Evolutionary conservation across 805 yeast genomes (phyloP).

Genomic region (Zygoascus flipseniorum): DNA sequence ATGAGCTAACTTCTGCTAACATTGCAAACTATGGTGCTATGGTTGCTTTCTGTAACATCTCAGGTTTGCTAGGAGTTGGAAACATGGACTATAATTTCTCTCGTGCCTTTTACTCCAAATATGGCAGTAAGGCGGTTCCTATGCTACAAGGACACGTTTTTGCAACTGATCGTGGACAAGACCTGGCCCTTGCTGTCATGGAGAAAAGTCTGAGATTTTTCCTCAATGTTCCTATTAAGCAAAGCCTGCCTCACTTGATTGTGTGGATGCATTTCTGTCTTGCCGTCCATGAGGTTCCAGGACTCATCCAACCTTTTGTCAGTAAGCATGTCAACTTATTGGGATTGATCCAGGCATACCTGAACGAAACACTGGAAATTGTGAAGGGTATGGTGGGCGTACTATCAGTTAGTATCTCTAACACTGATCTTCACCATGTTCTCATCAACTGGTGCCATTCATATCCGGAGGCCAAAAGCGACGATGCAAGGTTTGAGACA

Average conservation of each 20-base stretch:
- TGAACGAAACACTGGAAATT: not conserved
- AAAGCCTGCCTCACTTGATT: slow-evolving; percentile 63
- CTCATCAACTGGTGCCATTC: slow-evolving; percentile 1
- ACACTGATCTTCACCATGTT: not conserved
- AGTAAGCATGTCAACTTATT: not conserved
- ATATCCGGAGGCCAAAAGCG: slow-evolving; percentile 2
- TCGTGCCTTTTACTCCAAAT: slow-evolving; percentile 4
- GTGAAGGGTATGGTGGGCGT: not conserved
- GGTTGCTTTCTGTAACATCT: slow-evolving; percentile 17
- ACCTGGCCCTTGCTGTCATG: not conserved
- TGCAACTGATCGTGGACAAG: not conserved
- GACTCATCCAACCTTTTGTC: not conserved
- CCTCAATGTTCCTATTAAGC: slow-evolving; percentile 3
- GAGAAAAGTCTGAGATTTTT: slow-evolving; percentile 3
- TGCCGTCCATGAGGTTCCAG: slow-evolving; percentile 26
- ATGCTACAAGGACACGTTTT: not conserved
- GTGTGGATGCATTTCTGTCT: slow-evolving; percentile 71
- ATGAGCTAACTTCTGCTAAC: not conserved
- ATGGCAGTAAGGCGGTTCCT: not conserved
- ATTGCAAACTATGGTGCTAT: slow-evolving; percentile 7
- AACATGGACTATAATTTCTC: slow-evolving; percentile 2
- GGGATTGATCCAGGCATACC: not conserved
- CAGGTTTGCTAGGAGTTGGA: slow-evolving; percentile 16
- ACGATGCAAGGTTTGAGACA: not conserved
- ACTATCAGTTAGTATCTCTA: not conserved